These are phyloP conservation scores for Straminergon stramineum DNA, from an alignment of 225 moss, liverwort and hornwort species.

Conservation along the genomic window DNA sequence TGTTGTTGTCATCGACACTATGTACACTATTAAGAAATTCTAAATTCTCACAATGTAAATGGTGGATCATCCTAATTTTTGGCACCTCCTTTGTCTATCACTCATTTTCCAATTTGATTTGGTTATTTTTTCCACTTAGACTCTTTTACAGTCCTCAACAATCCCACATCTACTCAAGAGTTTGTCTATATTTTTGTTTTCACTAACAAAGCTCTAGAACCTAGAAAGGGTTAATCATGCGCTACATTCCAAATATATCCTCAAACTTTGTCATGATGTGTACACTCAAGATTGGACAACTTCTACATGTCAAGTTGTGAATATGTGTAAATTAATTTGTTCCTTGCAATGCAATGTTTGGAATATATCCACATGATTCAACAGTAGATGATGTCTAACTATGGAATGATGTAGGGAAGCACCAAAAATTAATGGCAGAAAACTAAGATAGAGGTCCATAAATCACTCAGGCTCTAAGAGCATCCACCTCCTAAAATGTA, in stretches of 20 bases:
- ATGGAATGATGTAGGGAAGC: background rate
- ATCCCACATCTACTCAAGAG: background rate
- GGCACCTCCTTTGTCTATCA: background rate
- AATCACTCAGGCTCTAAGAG: no score
- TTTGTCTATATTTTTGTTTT: background rate
- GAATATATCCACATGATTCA: background rate
- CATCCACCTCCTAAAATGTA: no score
- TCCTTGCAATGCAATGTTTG: no score
- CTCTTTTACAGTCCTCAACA: background rate
- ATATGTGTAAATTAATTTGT: no score
- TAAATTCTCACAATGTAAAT: background rate
- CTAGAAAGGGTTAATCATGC: background rate
- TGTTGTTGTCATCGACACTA: background rate
- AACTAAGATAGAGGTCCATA: background rate
- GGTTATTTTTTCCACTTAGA: background rate
- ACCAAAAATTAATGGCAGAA: background rate
- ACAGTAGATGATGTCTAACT: background rate
- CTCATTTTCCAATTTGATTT: background rate
- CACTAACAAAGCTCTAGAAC: fast-evolving
- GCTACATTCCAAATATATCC: background rate
- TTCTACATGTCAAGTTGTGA: background rate
- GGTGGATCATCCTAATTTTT: background rate
- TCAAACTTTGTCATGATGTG: background rate
- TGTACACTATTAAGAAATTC: background rate
- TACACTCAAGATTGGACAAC: background rate